Base-by-base conservation (phyloP, 2,329 filamentous ascomycete species). In the Paraphoma sp. region DNA sequence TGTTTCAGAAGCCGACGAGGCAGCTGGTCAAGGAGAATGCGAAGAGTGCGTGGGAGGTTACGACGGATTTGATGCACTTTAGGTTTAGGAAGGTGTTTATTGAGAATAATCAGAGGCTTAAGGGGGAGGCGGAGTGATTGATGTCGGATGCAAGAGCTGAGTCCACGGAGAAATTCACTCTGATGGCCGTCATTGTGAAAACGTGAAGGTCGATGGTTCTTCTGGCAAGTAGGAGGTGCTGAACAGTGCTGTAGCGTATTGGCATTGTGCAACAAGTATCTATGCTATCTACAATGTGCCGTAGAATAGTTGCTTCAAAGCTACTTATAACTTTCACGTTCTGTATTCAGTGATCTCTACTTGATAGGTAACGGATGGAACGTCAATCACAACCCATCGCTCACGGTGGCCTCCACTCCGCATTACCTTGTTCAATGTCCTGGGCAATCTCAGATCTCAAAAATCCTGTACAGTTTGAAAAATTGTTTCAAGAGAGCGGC, bases 1-100 rank as follows among this genome's bases (percentile, higher is more conserved):
- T 91, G 17, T 90, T 91, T 71, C 81, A 83, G 48, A 81, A 84
- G 58, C 87, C 88, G 0, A 91, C 88, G 0, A 77, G 79, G 42
- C 83, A 88, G 44, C 81, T 90, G 44, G 87, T 90, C 0, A 79
- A 77, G 54, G 56, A 69, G 59, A 72, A 81, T 38, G 73, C 74
- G n/a, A 81, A 78, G 62, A 72, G 63, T 38, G 78, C 78, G 3
- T 76, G 72, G 56, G 69, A 79, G 62, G 79, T 81, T 4, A 78
- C 81, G 5, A 72, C 71, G 29, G 82, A 84, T 63, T 54, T 84
- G 48, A 61, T 75, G 18, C 71, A 71, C 18, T 76, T 80, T 53
- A 74, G 81, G 36, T 77, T 81, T 52, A 76, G 74, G 60, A 83
- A 82, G 76, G 81, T 83, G 1, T 83, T 83, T 54, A 71, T 77